A percentile compares a stretch with the other conserved stretches of the same genome.
Evolutionary conservation across 2,329 filamentous ascomycete species (phyloP).

Genomic region (Emydomyces testavorans): DNA sequence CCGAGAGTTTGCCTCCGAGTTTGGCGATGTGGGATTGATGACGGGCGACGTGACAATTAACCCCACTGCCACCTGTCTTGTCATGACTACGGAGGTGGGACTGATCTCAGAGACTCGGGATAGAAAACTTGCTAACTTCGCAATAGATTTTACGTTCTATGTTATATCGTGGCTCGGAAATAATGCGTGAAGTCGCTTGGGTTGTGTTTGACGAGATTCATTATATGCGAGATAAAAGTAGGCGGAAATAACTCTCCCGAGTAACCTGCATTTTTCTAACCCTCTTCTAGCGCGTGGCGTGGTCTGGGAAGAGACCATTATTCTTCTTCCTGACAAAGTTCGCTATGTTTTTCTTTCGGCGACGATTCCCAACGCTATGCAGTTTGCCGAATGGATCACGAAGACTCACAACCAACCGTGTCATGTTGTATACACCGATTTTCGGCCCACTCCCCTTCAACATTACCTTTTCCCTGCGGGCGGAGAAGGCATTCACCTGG

Average conservation of each 20-base stretch:
- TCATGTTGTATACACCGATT: conserved; percentile 98
- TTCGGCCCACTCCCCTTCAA: conserved; percentile 88
- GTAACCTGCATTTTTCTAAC: conserved; percentile 17
- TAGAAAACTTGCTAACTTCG: background rate
- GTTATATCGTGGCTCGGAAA: conserved; percentile 95
- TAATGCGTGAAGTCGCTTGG: conserved; percentile 98
- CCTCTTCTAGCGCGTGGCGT: conserved; percentile 58
- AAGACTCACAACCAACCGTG: conserved; percentile 97
- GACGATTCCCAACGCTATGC: conserved; percentile 97
- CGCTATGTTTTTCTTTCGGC: conserved; percentile 97
- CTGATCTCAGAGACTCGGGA: background rate
- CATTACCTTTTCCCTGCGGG: conserved; percentile 96
- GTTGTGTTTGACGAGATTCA: conserved; percentile 98
- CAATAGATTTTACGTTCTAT: conserved; percentile 80
- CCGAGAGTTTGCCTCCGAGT: conserved; percentile 87
- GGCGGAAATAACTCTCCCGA: conserved; percentile 12
- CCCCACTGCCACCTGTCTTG: conserved; percentile 89
- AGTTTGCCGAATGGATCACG: conserved; percentile 98
- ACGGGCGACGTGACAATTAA: conserved; percentile 99
- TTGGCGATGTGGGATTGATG: conserved; percentile 95
- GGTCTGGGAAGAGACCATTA: conserved; percentile 99
- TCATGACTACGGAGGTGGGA: conserved; percentile 83
- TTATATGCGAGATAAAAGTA: conserved; percentile 83
- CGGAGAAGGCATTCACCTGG: conserved; percentile 80
- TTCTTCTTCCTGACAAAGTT: conserved; percentile 93